Conservation (phyloP, 371 early-diverging fungal genomes). For the Mortierella sp. region DNA sequence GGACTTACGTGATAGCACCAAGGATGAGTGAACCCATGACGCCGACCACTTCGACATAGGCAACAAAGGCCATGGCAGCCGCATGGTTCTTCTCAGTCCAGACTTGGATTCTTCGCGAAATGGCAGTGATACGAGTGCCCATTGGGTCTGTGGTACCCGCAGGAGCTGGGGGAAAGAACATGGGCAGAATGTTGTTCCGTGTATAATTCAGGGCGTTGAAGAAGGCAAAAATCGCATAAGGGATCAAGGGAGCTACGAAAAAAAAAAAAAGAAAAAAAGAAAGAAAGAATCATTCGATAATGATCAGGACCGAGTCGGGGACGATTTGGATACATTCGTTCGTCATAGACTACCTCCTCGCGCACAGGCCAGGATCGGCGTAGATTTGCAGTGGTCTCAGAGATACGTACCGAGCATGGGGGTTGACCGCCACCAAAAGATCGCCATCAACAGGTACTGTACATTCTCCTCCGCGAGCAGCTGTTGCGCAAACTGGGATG, state of each 20-base stretch:
- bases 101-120: slow-evolving; percentile 67
- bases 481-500: slow-evolving; percentile 61
- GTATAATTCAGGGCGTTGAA: slow-evolving; percentile 87
- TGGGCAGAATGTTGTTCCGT: slow-evolving; percentile 79
- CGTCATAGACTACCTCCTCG: no score
- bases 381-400: no score
- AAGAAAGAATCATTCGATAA: background rate
- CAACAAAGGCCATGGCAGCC: slow-evolving; percentile 78
- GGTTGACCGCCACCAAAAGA: slow-evolving; percentile 78
- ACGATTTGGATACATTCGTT: no score
- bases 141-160: slow-evolving; percentile 39
- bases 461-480: slow-evolving; percentile 88
- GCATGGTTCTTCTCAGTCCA: slow-evolving; percentile 79
- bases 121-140: slow-evolving; percentile 53
- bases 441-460: slow-evolving; percentile 84
- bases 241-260: slow-evolving; percentile 78
- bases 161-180: slow-evolving; percentile 69
- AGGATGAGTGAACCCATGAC: slow-evolving; percentile 78
- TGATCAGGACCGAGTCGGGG: no score
- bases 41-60: slow-evolving; percentile 82
- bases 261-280: background rate
- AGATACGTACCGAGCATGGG: slow-evolving; percentile 74
- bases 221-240: slow-evolving; percentile 85
- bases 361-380: no score
- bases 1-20: slow-evolving; percentile 70